These are phyloP conservation scores for Protea cynaroides DNA, from an alignment of 164 flowering plant genomes.

Conservation along the genomic window DNA sequence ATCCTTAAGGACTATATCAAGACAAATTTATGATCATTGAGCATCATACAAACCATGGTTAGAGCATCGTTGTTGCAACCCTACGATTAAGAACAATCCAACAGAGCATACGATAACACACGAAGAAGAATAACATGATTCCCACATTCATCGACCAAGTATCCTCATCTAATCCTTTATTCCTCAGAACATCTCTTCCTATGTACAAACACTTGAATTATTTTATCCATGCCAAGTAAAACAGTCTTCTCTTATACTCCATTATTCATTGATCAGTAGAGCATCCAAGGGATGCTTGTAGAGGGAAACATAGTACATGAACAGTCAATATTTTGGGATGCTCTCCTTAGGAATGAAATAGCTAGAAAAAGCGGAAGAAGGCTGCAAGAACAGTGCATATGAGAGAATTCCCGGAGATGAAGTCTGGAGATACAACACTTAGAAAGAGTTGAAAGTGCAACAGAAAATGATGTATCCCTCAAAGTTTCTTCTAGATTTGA, in stretches of 20 bases:
- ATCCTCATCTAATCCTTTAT: constrained; percentile 66
- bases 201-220: constrained; percentile 41
- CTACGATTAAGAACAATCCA: constrained; percentile 73
- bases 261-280: constrained; percentile 69
- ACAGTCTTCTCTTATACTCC: constrained; percentile 55
- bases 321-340: constrained; percentile 85
- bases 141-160: constrained; percentile 80
- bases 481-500: too few relatives aligned
- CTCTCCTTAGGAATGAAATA: constrained; percentile 88
- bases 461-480: too few relatives aligned
- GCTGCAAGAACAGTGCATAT: constrained; percentile 81
- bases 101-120: constrained; percentile 75
- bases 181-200: constrained; percentile 61
- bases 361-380: constrained; percentile 91
- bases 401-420: constrained; percentile 83
- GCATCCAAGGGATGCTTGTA: constrained; percentile 83
- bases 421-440: constrained; percentile 80
- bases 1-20: too few relatives aligned
- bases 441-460: too few relatives aligned
- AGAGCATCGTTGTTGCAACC: constrained; percentile 52
- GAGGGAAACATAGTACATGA: constrained; percentile 88
- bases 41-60: neutral
- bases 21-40: too few relatives aligned
- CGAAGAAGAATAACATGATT: constrained; percentile 79
- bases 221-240: constrained; percentile 31